A percentile compares a stretch with the other conserved stretches of the same genome.
Evolutionary conservation across 805 yeast species (phyloP).

Genomic region (Vanderwaltozyma polyspora): DNA sequence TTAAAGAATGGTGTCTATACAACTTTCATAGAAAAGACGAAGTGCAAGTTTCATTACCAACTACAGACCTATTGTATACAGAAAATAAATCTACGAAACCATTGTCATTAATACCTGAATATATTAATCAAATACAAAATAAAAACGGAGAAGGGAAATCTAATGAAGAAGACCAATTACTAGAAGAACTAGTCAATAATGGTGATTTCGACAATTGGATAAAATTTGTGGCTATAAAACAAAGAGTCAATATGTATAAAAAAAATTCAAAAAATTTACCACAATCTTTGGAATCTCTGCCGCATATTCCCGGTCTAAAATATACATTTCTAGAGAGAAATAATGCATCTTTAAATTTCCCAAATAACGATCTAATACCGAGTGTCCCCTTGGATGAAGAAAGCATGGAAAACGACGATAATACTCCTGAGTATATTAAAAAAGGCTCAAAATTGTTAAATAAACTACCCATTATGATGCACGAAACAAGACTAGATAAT

Average conservation of each 20-base stretch:
- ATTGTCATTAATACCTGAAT: slow-evolving; percentile 18
- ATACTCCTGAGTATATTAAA: slow-evolving; percentile 5
- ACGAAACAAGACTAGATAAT: slow-evolving; percentile 23
- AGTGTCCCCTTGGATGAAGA: slow-evolving; percentile 18
- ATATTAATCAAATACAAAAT: slow-evolving; percentile 19
- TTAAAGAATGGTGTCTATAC: slow-evolving; percentile 45
- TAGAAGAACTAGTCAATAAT: slow-evolving; percentile 22
- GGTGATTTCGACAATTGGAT: slow-evolving; percentile 31
- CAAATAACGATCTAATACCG: slow-evolving; percentile 9
- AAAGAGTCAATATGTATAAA: slow-evolving; percentile 17
- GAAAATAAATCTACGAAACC: not conserved
- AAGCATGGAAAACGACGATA: slow-evolving; percentile 14
- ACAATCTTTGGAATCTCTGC: slow-evolving; percentile 11
- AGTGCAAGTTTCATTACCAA: slow-evolving; percentile 29
- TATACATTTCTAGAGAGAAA: slow-evolving; percentile 11
- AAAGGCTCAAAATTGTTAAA: not conserved
- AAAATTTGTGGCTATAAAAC: slow-evolving; percentile 22
- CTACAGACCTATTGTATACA: slow-evolving; percentile 16
- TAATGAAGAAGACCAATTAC: slow-evolving; percentile 11
- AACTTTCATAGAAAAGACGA: slow-evolving; percentile 35
- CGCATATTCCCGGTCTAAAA: slow-evolving; percentile 18
- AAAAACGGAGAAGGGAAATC: slow-evolving; percentile 3
- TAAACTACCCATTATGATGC: slow-evolving; percentile 29
- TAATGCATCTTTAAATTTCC: not conserved
- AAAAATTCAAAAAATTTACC: slow-evolving; percentile 14